phyloP scores from a whole-genome alignment of 805 yeast genomes.

The Suhomyces kilbournensis region DNA sequence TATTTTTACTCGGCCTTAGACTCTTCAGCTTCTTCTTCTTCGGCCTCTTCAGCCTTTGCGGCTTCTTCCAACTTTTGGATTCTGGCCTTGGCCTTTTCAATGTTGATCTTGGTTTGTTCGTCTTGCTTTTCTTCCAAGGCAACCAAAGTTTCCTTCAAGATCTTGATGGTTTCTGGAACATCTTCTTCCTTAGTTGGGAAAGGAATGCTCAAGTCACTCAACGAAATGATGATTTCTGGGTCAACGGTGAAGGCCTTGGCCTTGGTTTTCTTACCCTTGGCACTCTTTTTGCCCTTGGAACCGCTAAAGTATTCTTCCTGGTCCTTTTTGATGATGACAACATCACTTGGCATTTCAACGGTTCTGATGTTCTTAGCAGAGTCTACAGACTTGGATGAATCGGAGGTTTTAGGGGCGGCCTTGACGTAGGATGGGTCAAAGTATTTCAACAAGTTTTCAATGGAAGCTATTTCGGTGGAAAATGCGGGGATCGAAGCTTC shows the following conservation, averaged over 20 bases:
- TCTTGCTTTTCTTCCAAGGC: conserved; percentile 72
- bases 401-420: conserved; percentile 37
- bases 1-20: neutral
- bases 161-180: conserved; percentile 58
- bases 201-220: conserved; percentile 71
- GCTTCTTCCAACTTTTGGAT: conserved; percentile 64
- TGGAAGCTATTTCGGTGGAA: conserved; percentile 69
- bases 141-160: conserved; percentile 68
- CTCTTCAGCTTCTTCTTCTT: conserved; percentile 30
- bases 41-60: conserved; percentile 30
- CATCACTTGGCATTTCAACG: conserved; percentile 61
- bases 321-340: conserved; percentile 60
- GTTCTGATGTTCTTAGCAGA: conserved; percentile 40
- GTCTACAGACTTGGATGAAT: conserved; percentile 14
- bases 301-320: conserved; percentile 58
- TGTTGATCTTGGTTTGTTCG: conserved; percentile 72
- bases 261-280: conserved; percentile 53
- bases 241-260: conserved; percentile 66
- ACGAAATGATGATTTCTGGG: conserved; percentile 72
- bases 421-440: conserved; percentile 79
- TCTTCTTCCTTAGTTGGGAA: conserved; percentile 78
- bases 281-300: conserved; percentile 33
- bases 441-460: conserved; percentile 66
- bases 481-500: conserved; percentile 84
- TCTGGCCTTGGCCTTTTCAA: conserved; percentile 74